Evolutionary conservation across 2,329 filamentous ascomycete genomes (phyloP), one percentile per base, ranked within the genome.

Genomic region (Fusarium poae): DNA sequence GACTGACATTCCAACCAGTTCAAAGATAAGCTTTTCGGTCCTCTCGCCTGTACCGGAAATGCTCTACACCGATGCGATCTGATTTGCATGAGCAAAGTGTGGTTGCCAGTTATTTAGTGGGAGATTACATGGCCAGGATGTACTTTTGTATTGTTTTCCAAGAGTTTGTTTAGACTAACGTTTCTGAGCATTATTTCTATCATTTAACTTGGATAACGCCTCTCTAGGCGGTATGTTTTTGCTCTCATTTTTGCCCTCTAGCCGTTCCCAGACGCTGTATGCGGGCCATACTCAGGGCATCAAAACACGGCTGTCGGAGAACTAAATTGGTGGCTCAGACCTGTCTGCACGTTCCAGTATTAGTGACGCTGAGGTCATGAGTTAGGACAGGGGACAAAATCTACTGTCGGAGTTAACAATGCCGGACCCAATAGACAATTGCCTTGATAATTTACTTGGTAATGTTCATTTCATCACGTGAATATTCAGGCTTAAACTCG

Each of bases 111-210:
- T 20, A n/a, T 20, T 20, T 20, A 10, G 35, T 11, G 20, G 11
- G 12, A 37, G 18, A 18, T 20, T 37, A 37, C 35, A 37, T 37
- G 35, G n/a, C 35, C 35, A 37, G 18, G 6, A 10, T 20, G 0
- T 10, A 37, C n/a, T 37, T 20, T n/a, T 5, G 4, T 1, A 37
- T 20, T 20, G 18, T 7, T 37, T 37, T 37, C 35, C 35, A 37
- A 10, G 0, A 37, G 11, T 11, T 11, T 3, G 18, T 6, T 37
- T 37, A 5, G 18, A 2, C n/a, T 37, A n/a, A 37, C n/a, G 0
- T 37, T 20, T 4, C 11, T 11, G 5, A 37, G 35, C n/a, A 37
- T 18, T 37, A 3, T 37, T 37, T 7, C 35, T 37, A 6, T 18
- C 35, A 7, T 37, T 37, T 3, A 18, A 37, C 18, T 20, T 37